phyloP scores from a whole-genome alignment of 768 basidiomycete genomes.

The Strobilomyces confusus region DNA sequence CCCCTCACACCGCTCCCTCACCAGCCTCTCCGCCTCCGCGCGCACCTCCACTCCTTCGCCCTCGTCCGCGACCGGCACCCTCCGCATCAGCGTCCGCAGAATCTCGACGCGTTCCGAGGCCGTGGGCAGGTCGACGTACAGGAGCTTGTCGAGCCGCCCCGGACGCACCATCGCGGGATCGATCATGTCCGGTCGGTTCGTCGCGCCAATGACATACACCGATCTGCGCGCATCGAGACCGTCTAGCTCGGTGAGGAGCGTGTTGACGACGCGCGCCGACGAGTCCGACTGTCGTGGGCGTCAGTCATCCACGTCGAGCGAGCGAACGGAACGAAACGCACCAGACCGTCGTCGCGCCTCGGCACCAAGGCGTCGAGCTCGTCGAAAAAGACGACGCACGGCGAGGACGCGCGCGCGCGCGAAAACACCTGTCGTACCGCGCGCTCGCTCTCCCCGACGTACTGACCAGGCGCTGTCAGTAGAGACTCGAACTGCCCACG shows the following conservation, averaged over 20 bases:
- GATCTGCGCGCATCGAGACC: constrained; percentile 13
- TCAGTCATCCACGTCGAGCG: background rate
- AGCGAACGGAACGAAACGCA: background rate
- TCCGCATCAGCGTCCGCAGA: constrained; percentile 26
- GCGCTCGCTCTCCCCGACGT: background rate
- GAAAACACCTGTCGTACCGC: background rate
- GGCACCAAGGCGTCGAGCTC: background rate
- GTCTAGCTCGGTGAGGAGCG: background rate
- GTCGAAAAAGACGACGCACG: background rate
- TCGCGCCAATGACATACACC: constrained; percentile 93
- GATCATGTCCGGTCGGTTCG: constrained; percentile 95
- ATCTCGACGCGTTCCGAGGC: constrained; percentile 79
- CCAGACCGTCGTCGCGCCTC: background rate
- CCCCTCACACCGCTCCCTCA: background rate
- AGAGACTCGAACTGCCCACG: background rate
- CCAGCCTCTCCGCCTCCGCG: background rate
- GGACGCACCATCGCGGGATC: constrained; percentile 98
- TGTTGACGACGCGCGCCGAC: background rate
- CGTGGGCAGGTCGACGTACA: constrained; percentile 87
- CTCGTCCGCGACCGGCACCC: background rate
- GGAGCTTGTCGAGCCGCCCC: constrained; percentile 87
- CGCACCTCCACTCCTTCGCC: background rate
- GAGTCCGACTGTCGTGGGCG: background rate
- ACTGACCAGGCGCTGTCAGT: background rate
- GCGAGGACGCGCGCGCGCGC: background rate